Conservation (phyloP, 1,284 basidiomycete genomes). For the Acaromyces ingoldii region DNA sequence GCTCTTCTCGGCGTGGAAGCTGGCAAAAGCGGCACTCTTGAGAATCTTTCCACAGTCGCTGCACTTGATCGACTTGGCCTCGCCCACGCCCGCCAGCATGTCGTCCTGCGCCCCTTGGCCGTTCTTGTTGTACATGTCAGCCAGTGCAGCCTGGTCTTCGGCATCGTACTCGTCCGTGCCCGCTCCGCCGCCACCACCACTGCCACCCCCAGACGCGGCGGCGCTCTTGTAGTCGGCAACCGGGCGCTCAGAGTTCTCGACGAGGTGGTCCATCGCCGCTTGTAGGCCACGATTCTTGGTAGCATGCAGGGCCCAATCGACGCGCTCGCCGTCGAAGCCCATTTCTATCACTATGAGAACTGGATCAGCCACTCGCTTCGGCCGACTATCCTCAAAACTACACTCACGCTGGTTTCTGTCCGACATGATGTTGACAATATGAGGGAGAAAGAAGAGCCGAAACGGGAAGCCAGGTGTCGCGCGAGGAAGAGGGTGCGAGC, state of each 20-base stretch:
- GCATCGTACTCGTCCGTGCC: conserved; percentile 31
- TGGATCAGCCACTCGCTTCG: neutral
- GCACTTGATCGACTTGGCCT: conserved; percentile 47
- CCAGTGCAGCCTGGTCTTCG: conserved; percentile 36
- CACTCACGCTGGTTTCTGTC: conserved; percentile 8
- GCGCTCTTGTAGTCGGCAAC: conserved; percentile 33
- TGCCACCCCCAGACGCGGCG: conserved; percentile 1
- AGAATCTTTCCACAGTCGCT: conserved; percentile 44
- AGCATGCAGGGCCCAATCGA: conserved; percentile 46
- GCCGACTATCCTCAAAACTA: too few relatives aligned
- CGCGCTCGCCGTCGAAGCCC: conserved; percentile 44
- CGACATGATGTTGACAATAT: neutral
- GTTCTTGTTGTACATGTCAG: conserved; percentile 28
- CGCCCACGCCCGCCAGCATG: conserved; percentile 22
- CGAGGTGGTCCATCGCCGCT: conserved; percentile 47
- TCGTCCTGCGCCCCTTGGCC: conserved; percentile 34
- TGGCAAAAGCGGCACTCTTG: conserved; percentile 79
- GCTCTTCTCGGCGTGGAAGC: conserved; percentile 90
- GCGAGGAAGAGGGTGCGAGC: too few relatives aligned
- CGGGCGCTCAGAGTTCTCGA: conserved; percentile 39
- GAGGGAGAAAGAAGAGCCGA: too few relatives aligned
- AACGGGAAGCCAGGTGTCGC: too few relatives aligned
- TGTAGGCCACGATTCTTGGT: conserved; percentile 38
- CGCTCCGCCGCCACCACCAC: neutral
- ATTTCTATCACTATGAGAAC: conserved; percentile 39